Conservation (phyloP, 495 filamentous ascomycete genomes). For the Penicillium atrosanguineum region DNA sequence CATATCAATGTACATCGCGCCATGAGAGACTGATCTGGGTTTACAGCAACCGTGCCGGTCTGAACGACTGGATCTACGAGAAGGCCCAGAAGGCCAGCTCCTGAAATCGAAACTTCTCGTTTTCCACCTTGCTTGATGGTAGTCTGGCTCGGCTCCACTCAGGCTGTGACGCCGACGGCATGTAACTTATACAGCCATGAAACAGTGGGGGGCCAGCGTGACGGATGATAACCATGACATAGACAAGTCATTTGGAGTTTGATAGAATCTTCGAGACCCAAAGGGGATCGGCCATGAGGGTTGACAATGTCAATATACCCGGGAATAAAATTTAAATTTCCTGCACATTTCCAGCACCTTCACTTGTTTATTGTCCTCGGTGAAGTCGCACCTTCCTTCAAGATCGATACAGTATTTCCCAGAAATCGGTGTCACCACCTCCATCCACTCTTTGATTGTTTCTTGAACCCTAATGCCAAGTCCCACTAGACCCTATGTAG, state of each 20-base stretch:
- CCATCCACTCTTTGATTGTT: no score
- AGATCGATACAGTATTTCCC: no score
- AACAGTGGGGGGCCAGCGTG: neutral
- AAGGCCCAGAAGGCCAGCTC: conserved; percentile 52
- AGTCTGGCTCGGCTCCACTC: conserved; percentile 14
- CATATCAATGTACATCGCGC: conserved; percentile 7
- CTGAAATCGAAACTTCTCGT: conserved; percentile 14
- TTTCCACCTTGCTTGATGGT: conserved; percentile 8
- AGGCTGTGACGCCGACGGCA: conserved; percentile 21
- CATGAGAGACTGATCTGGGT: neutral
- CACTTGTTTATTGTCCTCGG: neutral
- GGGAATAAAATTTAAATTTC: conserved; percentile 16
- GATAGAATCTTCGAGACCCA: conserved; percentile 9
- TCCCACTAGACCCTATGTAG: no score
- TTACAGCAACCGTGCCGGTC: conserved; percentile 71
- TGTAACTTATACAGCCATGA: neutral
- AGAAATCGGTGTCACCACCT: no score
- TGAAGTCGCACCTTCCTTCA: neutral
- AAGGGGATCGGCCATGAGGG: conserved; percentile 5
- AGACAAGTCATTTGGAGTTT: conserved; percentile 5
- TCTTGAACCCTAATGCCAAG: no score
- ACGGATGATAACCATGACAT: conserved; percentile 1
- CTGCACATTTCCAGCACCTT: neutral
- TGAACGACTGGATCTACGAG: conserved; percentile 98
- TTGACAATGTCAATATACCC: conserved; percentile 20